Conservation (phyloP, 306 rosid species). For the Rosa persica region DNA sequence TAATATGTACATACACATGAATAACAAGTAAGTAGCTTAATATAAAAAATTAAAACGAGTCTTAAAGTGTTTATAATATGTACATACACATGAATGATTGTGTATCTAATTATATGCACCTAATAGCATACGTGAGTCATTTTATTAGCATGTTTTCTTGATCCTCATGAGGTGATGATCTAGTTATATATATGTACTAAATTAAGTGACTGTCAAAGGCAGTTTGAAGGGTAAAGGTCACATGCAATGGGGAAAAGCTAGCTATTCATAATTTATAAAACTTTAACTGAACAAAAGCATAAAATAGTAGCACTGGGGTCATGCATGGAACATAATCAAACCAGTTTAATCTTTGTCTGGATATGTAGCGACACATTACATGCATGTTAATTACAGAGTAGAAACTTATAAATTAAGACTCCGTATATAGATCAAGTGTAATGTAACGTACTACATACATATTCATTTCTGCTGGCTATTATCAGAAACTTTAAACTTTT, state of each 20-base stretch:
- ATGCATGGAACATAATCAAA: conserved; percentile 9
- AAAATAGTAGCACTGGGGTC: not conserved
- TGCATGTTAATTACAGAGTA: not conserved
- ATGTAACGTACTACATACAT: not conserved
- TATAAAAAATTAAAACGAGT: no score
- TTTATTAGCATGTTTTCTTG: no score
- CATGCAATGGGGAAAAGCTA: not conserved
- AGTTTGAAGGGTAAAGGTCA: not conserved
- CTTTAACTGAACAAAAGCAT: no score
- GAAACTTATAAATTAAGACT: not conserved
- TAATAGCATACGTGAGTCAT: no score
- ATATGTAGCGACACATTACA: not conserved
- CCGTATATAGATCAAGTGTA: conserved; percentile 2
- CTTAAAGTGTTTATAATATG: no score
- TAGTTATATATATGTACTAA: not conserved
- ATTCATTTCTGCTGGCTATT: not conserved
- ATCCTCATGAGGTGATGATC: no score
- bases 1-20: no score
- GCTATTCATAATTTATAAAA: no score
- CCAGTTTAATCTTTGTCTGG: not conserved
- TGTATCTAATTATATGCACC: no score
- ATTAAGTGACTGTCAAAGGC: not conserved
- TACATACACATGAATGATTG: no score
- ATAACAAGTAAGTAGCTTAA: no score
- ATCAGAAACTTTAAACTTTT: not conserved